phyloP scores from a whole-genome alignment of 768 basidiomycete species.

The Megacollybia marginata region DNA sequence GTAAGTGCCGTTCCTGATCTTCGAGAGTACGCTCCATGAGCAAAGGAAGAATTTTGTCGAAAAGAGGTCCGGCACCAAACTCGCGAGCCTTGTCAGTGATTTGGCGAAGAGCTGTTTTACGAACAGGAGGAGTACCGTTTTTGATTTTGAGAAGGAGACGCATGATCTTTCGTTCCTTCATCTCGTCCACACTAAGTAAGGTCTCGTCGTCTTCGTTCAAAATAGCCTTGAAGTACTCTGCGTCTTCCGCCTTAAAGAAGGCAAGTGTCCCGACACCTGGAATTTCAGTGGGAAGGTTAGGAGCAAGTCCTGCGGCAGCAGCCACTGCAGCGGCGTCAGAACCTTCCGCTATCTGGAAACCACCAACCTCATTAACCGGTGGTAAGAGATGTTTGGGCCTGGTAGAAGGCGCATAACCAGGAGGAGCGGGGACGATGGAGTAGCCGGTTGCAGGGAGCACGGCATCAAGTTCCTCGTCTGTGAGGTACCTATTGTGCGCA shows the following conservation, averaged over 20 bases:
- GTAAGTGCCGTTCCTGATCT: slow-evolving; percentile 95
- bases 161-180: slow-evolving; percentile 99
- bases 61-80: slow-evolving; percentile 95
- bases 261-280: slow-evolving; percentile 95
- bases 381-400: slow-evolving; percentile 44
- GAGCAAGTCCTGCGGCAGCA: slow-evolving; percentile 86
- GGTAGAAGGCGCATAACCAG: slow-evolving; percentile 51
- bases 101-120: slow-evolving; percentile 94
- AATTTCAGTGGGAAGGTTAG: slow-evolving; percentile 94
- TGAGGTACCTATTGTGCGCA: slow-evolving; percentile 92
- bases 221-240: slow-evolving; percentile 96
- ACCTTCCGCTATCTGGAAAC: slow-evolving; percentile 96
- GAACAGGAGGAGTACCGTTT: slow-evolving; percentile 97
- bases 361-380: slow-evolving; percentile 50
- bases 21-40: slow-evolving; percentile 98
- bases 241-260: slow-evolving; percentile 98
- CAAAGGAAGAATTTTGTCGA: slow-evolving; percentile 96
- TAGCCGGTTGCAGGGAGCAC: slow-evolving; percentile 86
- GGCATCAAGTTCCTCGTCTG: slow-evolving; percentile 92
- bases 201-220: slow-evolving; percentile 94
- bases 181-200: slow-evolving; percentile 87
- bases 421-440: slow-evolving; percentile 86
- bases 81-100: slow-evolving; percentile 99
- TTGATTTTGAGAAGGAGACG: slow-evolving; percentile 96
- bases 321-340: slow-evolving; percentile 85